phyloP scores from a whole-genome alignment of 2,329 filamentous ascomycete genomes.

The Xylariomycetidae sp. region DNA sequence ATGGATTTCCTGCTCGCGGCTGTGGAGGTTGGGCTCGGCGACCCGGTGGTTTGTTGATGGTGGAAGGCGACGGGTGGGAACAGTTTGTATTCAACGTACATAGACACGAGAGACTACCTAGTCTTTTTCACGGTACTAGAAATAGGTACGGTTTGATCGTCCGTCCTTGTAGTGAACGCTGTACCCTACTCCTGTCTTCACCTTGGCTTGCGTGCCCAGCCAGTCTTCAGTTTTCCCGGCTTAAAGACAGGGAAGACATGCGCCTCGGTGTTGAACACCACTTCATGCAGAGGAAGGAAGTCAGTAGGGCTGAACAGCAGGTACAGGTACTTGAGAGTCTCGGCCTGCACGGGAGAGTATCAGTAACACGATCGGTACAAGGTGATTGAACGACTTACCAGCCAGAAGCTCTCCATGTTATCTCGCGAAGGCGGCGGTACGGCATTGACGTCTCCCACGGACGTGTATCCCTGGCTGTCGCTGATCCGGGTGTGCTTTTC shows the following conservation, averaged over 20 bases:
- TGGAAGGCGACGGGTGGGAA: too few relatives aligned
- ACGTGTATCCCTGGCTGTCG: conserved; percentile 13
- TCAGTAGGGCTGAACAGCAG: conserved; percentile 15
- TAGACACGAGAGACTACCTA: too few relatives aligned
- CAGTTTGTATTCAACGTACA: too few relatives aligned
- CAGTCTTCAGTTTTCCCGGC: conserved; percentile 9
- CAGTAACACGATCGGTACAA: too few relatives aligned
- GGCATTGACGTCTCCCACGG: conserved; percentile 16
- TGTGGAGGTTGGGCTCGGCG: conserved; percentile 16
- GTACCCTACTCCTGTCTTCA: neutral
- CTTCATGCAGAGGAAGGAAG: conserved; percentile 12
- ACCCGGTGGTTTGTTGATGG: too few relatives aligned
- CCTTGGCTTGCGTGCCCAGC: conserved; percentile 6
- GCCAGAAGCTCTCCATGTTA: conserved; percentile 24
- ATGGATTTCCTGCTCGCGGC: conserved; percentile 38
- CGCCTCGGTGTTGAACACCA: conserved; percentile 19
- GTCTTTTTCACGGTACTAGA: too few relatives aligned
- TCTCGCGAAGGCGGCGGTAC: conserved; percentile 15
- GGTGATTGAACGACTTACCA: too few relatives aligned
- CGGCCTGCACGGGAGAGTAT: conserved; percentile 12
- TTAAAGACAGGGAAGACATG: conserved; percentile 14
- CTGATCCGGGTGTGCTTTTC: conserved; percentile 44
- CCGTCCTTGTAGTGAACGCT: too few relatives aligned
- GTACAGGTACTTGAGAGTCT: conserved; percentile 19
- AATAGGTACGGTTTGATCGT: too few relatives aligned